Base-by-base conservation (phyloP, 495 filamentous ascomycete genomes). In the Aspergillus haitiensis region DNA sequence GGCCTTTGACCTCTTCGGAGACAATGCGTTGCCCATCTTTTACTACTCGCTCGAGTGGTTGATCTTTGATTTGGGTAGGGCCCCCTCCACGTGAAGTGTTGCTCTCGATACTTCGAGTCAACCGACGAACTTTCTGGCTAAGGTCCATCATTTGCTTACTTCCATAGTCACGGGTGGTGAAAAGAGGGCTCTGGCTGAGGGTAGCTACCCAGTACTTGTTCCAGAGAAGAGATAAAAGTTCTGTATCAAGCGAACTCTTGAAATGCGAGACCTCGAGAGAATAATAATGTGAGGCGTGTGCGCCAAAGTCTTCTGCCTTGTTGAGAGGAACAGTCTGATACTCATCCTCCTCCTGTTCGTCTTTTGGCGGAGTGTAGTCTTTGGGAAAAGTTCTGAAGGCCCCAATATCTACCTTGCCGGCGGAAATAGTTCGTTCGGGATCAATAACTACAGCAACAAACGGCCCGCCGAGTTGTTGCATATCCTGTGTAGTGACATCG, bases 131-230 rank as follows among this genome's bases (percentile, higher is more conserved):
- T 73, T 96, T 97, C 52, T 84, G 81, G 40, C 86, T 87, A 51
- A 98, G 78, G 74, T 99, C 95, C 49, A 84, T 73, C 75, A 99
- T 96, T 73, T 97, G 93, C 71, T 92, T 93, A 64, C 86, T 95
- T 52, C 86, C 86, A 70, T 91, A 99, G 61, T 97, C 94, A 62
- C 93, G 88, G 65, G 97, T 97, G 45, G 91, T 90, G 62, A 96
- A 88, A 9, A 98, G 82, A 46, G 95, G 93, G 64, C 84, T 93
- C 69, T 96, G 90, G n/a, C 90, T 93, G n/a, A 99, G 83, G 27
- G 95, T 99, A 58, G 92, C 87, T 27, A 98, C 93, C 95, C 95
- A 99, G 77, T 99, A 99, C 71, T 99, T 99, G 73, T 96, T 97
- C 95, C 95, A 99, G 53, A 99, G 80, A 45, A 90, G 81, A 62